Percentiles rank a stretch among this genome's conserved stretches.
Conservation (phyloP, 208 protist species). For the Crithidia fasciculata region DNA sequence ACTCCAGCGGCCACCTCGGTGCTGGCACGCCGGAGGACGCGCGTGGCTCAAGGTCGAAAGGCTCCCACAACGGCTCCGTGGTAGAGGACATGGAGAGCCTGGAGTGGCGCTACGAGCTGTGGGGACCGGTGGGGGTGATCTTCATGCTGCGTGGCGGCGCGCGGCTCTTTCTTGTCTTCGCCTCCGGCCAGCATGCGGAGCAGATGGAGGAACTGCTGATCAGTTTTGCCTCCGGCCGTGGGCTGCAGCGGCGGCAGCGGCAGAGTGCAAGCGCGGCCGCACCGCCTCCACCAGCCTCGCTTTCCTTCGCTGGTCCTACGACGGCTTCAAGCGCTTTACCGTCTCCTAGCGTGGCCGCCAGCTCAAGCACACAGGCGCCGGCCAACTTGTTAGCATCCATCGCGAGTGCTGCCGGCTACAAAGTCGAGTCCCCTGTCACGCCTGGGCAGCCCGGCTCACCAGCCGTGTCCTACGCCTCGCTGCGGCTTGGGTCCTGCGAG, state of each 20-base stretch:
- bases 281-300: no score
- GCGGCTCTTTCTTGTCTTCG: conserved; percentile 41
- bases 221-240: conserved; percentile 17
- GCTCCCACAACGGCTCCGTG: conserved; percentile 1
- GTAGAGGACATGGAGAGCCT: conserved; percentile 6
- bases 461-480: conserved; percentile 6
- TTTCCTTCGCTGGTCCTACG: neutral
- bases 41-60: neutral
- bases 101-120: conserved; percentile 46
- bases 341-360: neutral
- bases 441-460: conserved; percentile 9
- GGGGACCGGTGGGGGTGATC: conserved; percentile 43
- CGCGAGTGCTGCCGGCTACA: neutral
- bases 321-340: neutral
- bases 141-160: conserved; percentile 34
- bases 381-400: neutral
- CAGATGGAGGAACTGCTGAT: conserved; percentile 29
- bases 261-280: neutral
- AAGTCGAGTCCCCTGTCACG: neutral
- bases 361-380: neutral
- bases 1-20: conserved; percentile 11
- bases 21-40: neutral
- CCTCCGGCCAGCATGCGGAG: conserved; percentile 17
- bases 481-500: conserved; percentile 3
- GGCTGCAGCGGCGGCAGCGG: conserved; percentile 7